Evolutionary conservation across 371 early-diverging fungal genomes (phyloP).

Genomic region (Dipsacomyces acuminosporus): DNA sequence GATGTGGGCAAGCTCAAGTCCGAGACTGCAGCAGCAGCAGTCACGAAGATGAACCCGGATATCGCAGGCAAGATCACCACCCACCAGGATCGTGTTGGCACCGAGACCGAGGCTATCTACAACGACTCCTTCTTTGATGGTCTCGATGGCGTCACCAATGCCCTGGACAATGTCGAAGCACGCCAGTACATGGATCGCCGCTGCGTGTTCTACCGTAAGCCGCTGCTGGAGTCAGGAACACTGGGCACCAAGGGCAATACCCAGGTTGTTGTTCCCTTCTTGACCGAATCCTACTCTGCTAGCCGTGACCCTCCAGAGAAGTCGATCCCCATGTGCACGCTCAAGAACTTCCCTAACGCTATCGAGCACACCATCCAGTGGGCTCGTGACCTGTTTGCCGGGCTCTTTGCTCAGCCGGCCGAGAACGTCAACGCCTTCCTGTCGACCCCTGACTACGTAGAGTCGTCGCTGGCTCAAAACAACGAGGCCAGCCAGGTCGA

Average conservation of each 20-base stretch:
- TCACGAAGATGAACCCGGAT: constrained; percentile 89
- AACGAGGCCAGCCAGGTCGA: constrained; percentile 60
- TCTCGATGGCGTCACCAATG: constrained; percentile 95
- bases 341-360: constrained; percentile 99
- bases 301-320: constrained; percentile 99
- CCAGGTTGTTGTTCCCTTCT: constrained; percentile 91
- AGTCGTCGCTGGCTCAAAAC: constrained; percentile 70
- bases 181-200: constrained; percentile 98
- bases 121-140: constrained; percentile 90
- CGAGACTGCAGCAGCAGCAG: constrained; percentile 90
- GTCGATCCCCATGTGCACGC: constrained; percentile 98
- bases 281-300: constrained; percentile 99
- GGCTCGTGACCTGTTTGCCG: constrained; percentile 98
- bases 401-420: constrained; percentile 84
- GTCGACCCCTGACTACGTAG: constrained; percentile 74
- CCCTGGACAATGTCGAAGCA: constrained; percentile 99
- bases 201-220: constrained; percentile 94
- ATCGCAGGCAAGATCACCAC: constrained; percentile 72
- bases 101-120: constrained; percentile 95
- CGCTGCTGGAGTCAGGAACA: constrained; percentile 98
- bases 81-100: constrained; percentile 94
- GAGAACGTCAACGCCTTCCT: constrained; percentile 93
- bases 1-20: constrained; percentile 96
- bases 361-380: constrained; percentile 99
- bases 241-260: constrained; percentile 99